Evolutionary conservation across 208 protist genomes (phyloP).

Genomic region (Trypanosoma melophagium): DNA sequence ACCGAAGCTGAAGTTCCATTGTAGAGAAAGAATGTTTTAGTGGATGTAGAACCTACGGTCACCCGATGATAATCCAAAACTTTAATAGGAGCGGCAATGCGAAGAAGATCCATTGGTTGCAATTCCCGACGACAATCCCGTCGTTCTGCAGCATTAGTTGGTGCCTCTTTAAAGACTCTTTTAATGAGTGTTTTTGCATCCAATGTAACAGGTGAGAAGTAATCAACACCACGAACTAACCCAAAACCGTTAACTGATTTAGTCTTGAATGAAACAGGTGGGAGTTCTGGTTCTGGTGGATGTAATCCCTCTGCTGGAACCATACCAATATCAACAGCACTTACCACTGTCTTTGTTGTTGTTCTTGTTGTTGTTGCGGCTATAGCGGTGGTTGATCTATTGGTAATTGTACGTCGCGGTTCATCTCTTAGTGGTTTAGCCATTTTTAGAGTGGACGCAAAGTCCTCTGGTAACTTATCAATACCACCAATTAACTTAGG

Average conservation of each 20-base stretch:
- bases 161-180: slow-evolving; percentile 75
- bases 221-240: slow-evolving; percentile 24
- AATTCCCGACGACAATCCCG: slow-evolving; percentile 90
- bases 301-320: slow-evolving; percentile 71
- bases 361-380: neutral
- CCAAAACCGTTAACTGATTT: slow-evolving; percentile 28
- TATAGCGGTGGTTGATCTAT: neutral
- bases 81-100: slow-evolving; percentile 78
- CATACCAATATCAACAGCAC: slow-evolving; percentile 84
- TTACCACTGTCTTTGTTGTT: slow-evolving; percentile 16
- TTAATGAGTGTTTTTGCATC: slow-evolving; percentile 82
- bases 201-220: slow-evolving; percentile 60
- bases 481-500: slow-evolving; percentile 31
- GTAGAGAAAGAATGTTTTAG: slow-evolving; percentile 87
- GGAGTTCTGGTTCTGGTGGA: slow-evolving; percentile 49
- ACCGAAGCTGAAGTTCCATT: slow-evolving; percentile 86
- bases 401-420: no score
- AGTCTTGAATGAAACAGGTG: slow-evolving; percentile 2
- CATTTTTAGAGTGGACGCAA: slow-evolving; percentile 32
- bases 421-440: slow-evolving; percentile 3
- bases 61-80: slow-evolving; percentile 89
- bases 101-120: slow-evolving; percentile 83
- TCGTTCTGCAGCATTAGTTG: slow-evolving; percentile 79
- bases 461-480: slow-evolving; percentile 65
- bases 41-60: slow-evolving; percentile 74